Base-by-base conservation (phyloP, 1,284 basidiomycete species). In the Volvariella surrecta region DNA sequence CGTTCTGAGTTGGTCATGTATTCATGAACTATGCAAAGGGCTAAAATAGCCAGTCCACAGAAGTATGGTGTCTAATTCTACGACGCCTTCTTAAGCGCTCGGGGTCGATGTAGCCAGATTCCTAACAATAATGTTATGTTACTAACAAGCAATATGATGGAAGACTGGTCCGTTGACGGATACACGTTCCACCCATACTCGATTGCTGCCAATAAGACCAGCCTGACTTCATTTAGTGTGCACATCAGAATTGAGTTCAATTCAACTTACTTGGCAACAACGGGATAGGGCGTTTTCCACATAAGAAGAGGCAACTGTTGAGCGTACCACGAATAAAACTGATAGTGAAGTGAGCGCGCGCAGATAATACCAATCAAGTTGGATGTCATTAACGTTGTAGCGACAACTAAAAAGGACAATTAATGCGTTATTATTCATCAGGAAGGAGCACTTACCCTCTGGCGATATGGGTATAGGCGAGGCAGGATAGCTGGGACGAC, bases 311-410 rank as follows among this genome's bases (percentile, higher is more conserved):
- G 91, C n/a, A 96, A 61, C 53, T 95, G 90, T 50, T 92, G 86
- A 9, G 88, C 91, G 61, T 98, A 98, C 96, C 95, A 99, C 3
- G 88, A 84, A 61, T 97, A 97, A 64, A 99, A 99, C 55, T 99
- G 95, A 61, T 98, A 99, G 61, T 99, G 95, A 43, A 99, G 66
- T 11, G 93, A 96, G n/a, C 96, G 79, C 11, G 96, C 89, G 59
- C 89, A 97, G 3, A 89, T 53, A 24, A 99, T 85, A 17, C 95
- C 95, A 48, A 97, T 83, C 40, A 99, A 62, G 58, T 98, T 99
- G 11, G 87, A 88, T 1, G 90, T 93, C 68, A 91, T 92, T 15
- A 97, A 71, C 17, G 91, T 71, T 0, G 84, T 84, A 8, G 82
- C 74, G 31, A 90, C 75, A 57, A 90, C 94, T 96, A 56, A 15